A percentile compares a stretch with the other conserved stretches of the same genome.
Evolutionary conservation across 768 basidiomycete species (phyloP).

Genomic region (Agaricus sinodeliciosus): DNA sequence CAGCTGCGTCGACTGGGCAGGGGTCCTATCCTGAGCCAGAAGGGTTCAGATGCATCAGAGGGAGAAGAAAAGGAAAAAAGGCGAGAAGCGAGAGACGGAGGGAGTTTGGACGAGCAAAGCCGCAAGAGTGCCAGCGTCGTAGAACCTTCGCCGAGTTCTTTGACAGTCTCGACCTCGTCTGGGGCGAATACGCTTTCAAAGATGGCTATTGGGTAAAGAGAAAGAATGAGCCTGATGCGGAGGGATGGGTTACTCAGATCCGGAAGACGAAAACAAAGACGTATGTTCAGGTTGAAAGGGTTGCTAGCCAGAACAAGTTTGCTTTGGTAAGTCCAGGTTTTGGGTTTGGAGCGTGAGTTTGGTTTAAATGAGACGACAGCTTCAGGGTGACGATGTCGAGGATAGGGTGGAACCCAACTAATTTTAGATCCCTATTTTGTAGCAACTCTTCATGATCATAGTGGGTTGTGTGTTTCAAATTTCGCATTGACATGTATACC

Average conservation of each 20-base stretch:
- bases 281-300: not conserved
- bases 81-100: not conserved
- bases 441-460: too few species aligned
- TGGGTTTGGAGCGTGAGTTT: not conserved
- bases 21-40: not conserved
- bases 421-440: too few species aligned
- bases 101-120: not conserved
- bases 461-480: too few species aligned
- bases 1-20: not conserved
- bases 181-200: not conserved
- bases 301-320: not conserved
- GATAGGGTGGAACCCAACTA: too few species aligned
- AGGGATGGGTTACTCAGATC: constrained; percentile 4
- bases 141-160: constrained; percentile 7
- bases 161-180: not conserved
- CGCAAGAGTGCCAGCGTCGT: not conserved
- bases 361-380: not conserved
- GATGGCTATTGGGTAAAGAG: constrained; percentile 5
- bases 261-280: not conserved
- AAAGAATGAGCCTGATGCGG: not conserved
- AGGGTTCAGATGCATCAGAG: too few species aligned
- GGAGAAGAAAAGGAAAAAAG: not conserved
- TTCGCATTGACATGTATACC: too few species aligned
- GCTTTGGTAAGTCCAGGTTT: not conserved
- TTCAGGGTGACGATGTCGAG: not conserved